phyloP scores from a whole-genome alignment of 78 protist species.

The Paratrimastix pyriformis region DNA sequence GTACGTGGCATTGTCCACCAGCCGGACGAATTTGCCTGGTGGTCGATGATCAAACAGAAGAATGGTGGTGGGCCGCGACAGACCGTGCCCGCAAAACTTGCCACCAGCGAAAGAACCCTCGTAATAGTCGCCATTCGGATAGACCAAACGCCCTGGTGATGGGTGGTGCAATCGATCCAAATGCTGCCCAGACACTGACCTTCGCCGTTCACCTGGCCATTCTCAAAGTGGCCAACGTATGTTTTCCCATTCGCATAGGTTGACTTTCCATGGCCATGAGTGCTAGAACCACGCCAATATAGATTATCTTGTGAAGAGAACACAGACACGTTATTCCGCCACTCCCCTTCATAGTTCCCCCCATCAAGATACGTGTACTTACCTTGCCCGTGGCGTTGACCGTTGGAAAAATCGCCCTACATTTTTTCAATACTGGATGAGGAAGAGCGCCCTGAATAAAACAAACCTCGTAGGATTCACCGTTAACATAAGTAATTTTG shows the following conservation, averaged over 20 bases:
- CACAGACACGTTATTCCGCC: background rate
- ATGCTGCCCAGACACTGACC: background rate
- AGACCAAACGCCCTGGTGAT: background rate
- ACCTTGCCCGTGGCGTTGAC: background rate
- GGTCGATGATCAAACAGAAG: background rate
- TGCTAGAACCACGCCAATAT: background rate
- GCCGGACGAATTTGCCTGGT: background rate
- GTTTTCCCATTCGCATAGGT: background rate
- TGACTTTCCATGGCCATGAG: background rate
- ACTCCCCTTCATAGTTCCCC: background rate
- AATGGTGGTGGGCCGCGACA: too few species aligned
- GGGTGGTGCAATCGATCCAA: background rate
- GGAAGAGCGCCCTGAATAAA: too few species aligned
- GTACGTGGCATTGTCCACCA: background rate
- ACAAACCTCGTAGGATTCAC: too few species aligned
- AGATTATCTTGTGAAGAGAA: too few species aligned
- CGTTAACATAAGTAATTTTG: too few species aligned
- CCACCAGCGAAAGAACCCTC: background rate
- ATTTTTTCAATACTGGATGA: background rate
- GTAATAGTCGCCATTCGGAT: slow-evolving; percentile 6
- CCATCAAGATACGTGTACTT: background rate
- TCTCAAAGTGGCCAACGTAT: background rate
- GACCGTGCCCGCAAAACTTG: background rate
- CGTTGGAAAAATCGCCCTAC: background rate
- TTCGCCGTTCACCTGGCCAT: background rate